Percentiles rank a stretch among this genome's conserved stretches.
Conservation (phyloP, 2,329 filamentous ascomycete species). For the Dothistroma septosporum region DNA sequence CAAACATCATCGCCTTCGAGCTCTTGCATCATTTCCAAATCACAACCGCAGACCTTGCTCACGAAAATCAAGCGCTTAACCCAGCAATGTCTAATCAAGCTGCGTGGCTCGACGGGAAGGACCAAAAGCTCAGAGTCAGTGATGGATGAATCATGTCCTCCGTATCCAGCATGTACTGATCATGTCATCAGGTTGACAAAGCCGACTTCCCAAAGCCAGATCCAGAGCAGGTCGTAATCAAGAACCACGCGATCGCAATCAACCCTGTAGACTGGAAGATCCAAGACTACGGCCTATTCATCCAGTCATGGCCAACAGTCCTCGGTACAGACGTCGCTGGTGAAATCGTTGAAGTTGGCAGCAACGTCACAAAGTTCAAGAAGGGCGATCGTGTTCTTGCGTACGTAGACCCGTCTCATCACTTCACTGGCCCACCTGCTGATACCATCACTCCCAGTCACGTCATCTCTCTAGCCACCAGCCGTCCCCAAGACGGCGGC, state of each 20-base stretch:
- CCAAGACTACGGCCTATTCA: constrained; percentile 32
- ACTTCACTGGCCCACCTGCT: neutral
- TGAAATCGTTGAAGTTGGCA: constrained; percentile 35
- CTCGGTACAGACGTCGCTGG: constrained; percentile 39
- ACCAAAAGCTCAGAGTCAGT: constrained; percentile 17
- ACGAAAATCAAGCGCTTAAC: neutral
- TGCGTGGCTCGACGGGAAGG: constrained; percentile 30
- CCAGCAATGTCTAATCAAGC: constrained; percentile 25
- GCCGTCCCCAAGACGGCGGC: constrained; percentile 24
- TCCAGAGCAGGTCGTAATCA: constrained; percentile 34
- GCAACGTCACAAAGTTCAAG: constrained; percentile 33
- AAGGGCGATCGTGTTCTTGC: constrained; percentile 37
- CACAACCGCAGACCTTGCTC: neutral
- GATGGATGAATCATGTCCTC: neutral
- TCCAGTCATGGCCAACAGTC: constrained; percentile 35
- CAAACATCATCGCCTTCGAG: too few relatives aligned
- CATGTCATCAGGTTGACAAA: constrained; percentile 22
- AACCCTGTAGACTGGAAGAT: constrained; percentile 41
- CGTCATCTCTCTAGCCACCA: constrained; percentile 23
- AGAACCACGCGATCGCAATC: constrained; percentile 36
- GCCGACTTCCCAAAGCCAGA: constrained; percentile 33
- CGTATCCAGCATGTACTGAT: neutral
- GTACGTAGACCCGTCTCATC: constrained; percentile 14
- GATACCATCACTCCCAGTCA: constrained; percentile 14
- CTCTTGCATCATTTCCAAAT: too few relatives aligned